Base-by-base conservation (phyloP, 2,329 filamentous ascomycete genomes). In the Ophiobolus disseminans region DNA sequence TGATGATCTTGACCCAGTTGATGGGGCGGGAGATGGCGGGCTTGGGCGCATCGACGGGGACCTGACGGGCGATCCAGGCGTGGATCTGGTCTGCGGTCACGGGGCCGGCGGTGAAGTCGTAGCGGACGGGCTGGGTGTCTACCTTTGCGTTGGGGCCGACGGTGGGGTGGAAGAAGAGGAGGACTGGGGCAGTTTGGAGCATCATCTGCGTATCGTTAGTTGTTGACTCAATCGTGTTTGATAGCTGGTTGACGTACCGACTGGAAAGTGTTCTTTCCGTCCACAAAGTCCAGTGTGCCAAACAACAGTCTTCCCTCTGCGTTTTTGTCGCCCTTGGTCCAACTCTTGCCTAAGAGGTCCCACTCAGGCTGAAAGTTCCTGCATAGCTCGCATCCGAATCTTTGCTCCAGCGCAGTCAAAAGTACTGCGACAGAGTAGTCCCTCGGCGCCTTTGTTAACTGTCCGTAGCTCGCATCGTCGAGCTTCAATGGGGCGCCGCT, bases 351-450 rank as follows among this genome's bases (percentile, higher is more conserved):
- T 45, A 99, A 77, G 44, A 97, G 75, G 45, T 95, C 89, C 89
- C 91, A 99, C 76, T 99, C 94, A 1, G 92, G 88, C 73, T 96
- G 89, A 73, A 99, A 96, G 43, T 96, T 90, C 42, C 86, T 83
- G 74, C 94, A 99, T 39, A 97, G 80, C 58, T 86, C 80, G 73
- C 94, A 99, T 51, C 89, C 90, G 70, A 90, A 97, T 49, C 90
- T 85, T 23, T 86, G 68, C 59, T 96, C 92, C 65, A 92, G 76
- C 28, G 94, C 94, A 1, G 94, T 99, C 58, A 99, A 78, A 11
- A 99, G 83, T 3, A 99, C 83, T 2, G 86, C 87, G 21, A 89
- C 82, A 30, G 86, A 86, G 73, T 97, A 96, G 75, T 99, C 89
- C 60, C 94, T 86, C 10, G 92, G 91, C 1, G 83, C 76, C 13